These are phyloP conservation scores for Arabidopsis arenosa DNA, from an alignment of 345 rosid genomes.

Conservation along the genomic window DNA sequence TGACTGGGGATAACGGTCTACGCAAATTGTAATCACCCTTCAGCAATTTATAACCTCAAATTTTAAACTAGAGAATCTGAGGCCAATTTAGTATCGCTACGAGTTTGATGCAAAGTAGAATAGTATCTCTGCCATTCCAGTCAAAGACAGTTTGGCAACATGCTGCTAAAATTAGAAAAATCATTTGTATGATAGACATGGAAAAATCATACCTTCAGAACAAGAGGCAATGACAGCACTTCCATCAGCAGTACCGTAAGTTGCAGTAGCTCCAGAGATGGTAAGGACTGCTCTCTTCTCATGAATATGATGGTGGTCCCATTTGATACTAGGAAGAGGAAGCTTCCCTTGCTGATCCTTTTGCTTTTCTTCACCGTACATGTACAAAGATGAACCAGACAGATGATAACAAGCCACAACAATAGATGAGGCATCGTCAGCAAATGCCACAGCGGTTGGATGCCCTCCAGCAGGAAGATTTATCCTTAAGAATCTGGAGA, in stretches of 20 bases:
- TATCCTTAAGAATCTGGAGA: conserved; percentile 74
- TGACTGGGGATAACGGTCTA: conserved; percentile 5
- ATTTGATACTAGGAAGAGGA: conserved; percentile 84
- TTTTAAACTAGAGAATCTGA: conserved; percentile 1
- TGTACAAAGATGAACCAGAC: conserved; percentile 73
- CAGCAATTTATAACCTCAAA: background rate
- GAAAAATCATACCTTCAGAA: conserved; percentile 71
- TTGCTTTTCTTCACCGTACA: conserved; percentile 87
- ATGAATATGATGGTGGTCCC: conserved; percentile 86
- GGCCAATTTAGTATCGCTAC: background rate
- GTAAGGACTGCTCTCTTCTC: conserved; percentile 64
- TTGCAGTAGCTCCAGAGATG: conserved; percentile 74
- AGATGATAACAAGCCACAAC: conserved; percentile 72
- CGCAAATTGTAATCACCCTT: background rate
- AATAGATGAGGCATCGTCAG: conserved; percentile 78
- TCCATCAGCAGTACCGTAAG: conserved; percentile 90
- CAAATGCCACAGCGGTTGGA: conserved; percentile 76
- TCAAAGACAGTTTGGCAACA: background rate
- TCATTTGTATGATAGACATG: background rate
- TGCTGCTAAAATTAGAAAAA: background rate
- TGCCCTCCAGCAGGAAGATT: conserved; percentile 89
- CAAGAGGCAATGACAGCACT: conserved; percentile 82
- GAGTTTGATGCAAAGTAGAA: background rate
- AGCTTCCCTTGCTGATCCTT: conserved; percentile 73
- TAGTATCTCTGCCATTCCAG: conserved; percentile 10